Base-by-base conservation (phyloP, 2,329 filamentous ascomycete species). In the Peltaster fructicola region DNA sequence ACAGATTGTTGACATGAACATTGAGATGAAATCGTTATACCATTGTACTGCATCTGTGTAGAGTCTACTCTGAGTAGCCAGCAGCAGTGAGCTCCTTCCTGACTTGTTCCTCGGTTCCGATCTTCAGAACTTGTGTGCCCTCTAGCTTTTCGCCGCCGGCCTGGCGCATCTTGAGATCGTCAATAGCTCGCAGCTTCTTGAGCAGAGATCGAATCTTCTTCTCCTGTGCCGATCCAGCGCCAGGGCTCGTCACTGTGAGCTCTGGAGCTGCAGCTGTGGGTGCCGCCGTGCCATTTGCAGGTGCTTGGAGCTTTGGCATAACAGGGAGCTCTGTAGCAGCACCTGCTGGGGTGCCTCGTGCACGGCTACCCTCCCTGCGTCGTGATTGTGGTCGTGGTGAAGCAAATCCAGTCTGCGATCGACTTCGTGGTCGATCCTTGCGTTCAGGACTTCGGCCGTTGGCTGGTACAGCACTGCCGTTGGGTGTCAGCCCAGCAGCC, bases 41-140 rank as follows among this genome's bases (percentile, higher is more conserved):
- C n/a, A n/a, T n/a, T n/a, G n/a, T n/a, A 18, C 17, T 18, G 7
- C 7, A 18, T 18, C 17, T 7, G 7, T n/a, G n/a, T 7, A 16
- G 14, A n/a, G n/a, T n/a, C n/a, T n/a, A n/a, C n/a, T n/a, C n/a
- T n/a, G n/a, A n/a, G n/a, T 44, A 46, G 6, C 43, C 43, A 15
- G 44, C 25, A 15, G 30, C 33, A 23, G 20, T 30, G 10, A 98
- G 58, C 56, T 98, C 88, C 54, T 76, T 80, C 33, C 84, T 63
- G 30, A 98, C 85, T 9, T 66, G 56, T 23, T 72, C 61, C 59
- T 95, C 91, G 12, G 82, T 95, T 28, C 70, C 68, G 41, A 98
- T 98, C 67, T 98, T 98, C 65, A 92, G 90, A 54, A 98, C 72
- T 58, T 98, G 88, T 15, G 88, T 98, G 46, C 93, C 85, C 57